phyloP scores from a whole-genome alignment of 306 rosid species.

The Citrullus mucosospermus region DNA sequence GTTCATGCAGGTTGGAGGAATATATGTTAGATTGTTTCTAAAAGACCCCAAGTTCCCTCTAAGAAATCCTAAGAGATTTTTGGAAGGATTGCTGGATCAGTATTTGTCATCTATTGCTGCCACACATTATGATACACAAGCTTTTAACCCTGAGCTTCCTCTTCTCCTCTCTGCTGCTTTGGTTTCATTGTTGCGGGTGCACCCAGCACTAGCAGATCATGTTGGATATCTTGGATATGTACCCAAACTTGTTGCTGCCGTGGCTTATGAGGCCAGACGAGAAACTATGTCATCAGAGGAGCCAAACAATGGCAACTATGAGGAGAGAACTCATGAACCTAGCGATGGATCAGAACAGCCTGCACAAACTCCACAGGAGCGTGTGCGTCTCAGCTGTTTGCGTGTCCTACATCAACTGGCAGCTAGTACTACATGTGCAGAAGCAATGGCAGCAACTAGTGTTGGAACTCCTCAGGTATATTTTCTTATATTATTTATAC shows the following conservation, averaged over 20 bases:
- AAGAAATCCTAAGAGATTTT: slow-evolving; percentile 95
- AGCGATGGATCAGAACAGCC: slow-evolving; percentile 51
- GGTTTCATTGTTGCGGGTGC: slow-evolving; percentile 91
- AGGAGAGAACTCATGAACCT: slow-evolving; percentile 34
- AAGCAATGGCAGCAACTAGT: slow-evolving; percentile 99
- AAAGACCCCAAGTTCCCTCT: slow-evolving; percentile 98
- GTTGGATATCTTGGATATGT: slow-evolving; percentile 99
- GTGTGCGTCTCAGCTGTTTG: slow-evolving; percentile 92
- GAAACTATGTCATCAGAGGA: slow-evolving; percentile 92
- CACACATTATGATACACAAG: slow-evolving; percentile 69
- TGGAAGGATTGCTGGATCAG: slow-evolving; percentile 97
- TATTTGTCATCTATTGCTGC: slow-evolving; percentile 91
- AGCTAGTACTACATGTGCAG: slow-evolving; percentile 95
- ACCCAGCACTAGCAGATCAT: slow-evolving; percentile 96
- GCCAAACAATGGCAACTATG: slow-evolving; percentile 34
- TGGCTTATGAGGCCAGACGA: slow-evolving; percentile 86
- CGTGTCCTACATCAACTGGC: slow-evolving; percentile 98
- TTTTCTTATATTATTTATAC: not conserved
- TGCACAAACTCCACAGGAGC: slow-evolving; percentile 86
- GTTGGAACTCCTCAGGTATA: slow-evolving; percentile 93
- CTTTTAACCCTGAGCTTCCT: slow-evolving; percentile 86
- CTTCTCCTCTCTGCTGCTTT: slow-evolving; percentile 94
- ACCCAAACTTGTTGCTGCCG: slow-evolving; percentile 96
- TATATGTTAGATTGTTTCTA: slow-evolving; percentile 82
- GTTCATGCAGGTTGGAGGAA: slow-evolving; percentile 86